These are phyloP conservation scores for Acacia acuminata DNA, from an alignment of 306 rosid genomes.

Conservation along the genomic window DNA sequence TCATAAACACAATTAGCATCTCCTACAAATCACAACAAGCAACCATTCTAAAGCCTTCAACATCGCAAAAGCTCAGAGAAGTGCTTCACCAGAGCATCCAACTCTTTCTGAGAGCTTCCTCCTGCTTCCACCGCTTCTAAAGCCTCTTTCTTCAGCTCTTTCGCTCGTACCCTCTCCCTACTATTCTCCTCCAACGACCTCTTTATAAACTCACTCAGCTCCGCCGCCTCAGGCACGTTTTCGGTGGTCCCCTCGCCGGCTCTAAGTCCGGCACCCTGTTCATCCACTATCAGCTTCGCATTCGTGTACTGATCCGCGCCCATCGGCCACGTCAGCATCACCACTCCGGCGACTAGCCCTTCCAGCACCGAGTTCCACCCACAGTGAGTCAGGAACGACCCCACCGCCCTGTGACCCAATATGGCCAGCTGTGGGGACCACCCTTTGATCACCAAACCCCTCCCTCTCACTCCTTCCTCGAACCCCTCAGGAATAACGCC, in stretches of 20 bases:
- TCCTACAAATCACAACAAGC: background rate
- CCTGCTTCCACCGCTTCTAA: conserved; percentile 18
- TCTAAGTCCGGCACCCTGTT: conserved; percentile 35
- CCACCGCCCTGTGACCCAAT: conserved; percentile 46
- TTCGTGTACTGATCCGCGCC: conserved; percentile 47
- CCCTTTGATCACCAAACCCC: conserved; percentile 41
- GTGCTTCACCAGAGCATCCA: conserved; percentile 36
- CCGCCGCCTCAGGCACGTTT: conserved; percentile 21
- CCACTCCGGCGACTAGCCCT: conserved; percentile 42
- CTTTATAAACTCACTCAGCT: conserved; percentile 28
- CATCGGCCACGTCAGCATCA: conserved; percentile 66
- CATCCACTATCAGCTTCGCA: conserved; percentile 42
- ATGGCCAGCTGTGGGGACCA: conserved; percentile 57
- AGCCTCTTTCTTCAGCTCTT: conserved; percentile 28
- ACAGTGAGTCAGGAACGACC: conserved; percentile 54
- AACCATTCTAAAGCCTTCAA: background rate
- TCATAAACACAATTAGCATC: background rate
- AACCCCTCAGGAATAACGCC: conserved; percentile 19
- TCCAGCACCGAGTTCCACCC: conserved; percentile 66
- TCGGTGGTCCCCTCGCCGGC: conserved; percentile 36
- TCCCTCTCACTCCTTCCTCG: conserved; percentile 23
- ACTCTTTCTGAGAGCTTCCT: conserved; percentile 45
- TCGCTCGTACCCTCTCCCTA: conserved; percentile 32
- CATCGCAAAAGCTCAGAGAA: background rate
- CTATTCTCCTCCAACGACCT: conserved; percentile 1